Base-by-base conservation (phyloP, 495 filamentous ascomycete species). In the Amorphotheca resinae region DNA sequence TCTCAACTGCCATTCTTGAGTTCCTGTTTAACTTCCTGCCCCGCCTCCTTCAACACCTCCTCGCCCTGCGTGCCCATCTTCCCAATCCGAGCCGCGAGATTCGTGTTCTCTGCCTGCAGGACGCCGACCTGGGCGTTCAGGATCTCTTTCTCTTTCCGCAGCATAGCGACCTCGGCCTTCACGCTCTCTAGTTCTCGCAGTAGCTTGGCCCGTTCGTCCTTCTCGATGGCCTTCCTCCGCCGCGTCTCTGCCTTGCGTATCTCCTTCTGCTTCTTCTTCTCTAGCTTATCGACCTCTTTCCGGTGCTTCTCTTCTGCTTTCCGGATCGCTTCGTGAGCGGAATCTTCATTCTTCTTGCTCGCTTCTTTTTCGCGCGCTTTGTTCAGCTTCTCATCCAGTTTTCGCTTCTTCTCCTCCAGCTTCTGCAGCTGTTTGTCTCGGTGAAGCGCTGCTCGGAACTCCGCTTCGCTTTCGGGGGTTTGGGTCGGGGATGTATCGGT, bases 351-450 rank as follows among this genome's bases (percentile, higher is more conserved):
- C 14, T 53, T 56, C 42, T 67, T 69, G 4, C 52, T 47, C 9
- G 61, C 54, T 12, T 67, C 60, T 15, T 66, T 62, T 46, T 71
- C 65, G 11, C 69, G 62, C 18, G 66, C 63, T 42, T 72, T 67
- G 60, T 46, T 53, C 0, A 93, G 63, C 51, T 87, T 84, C 30
- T 78, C 73, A 16, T 87, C 74, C 2, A 84, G 65, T 43, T 81
- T 78, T 30, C 68, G 69, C 46, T 80, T 80, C 44, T 79, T 76
- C 5, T 79, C 67, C 9, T 83, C 70, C 0, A 94, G 72, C 48
- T 87, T 91, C 30, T 65, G 62, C 2, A 95, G 59, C 28, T 62
- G 52, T 26, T 56, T 54, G 40, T 57, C 55, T 17, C 53, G 53
- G 12, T 42, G 46, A 22, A 54, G 34, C 9, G 52, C 45, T 8